Percentiles rank a stretch among this genome's conserved stretches.
Conservation (phyloP, 2,329 filamentous ascomycete species). For the Lecanosticta acicola region DNA sequence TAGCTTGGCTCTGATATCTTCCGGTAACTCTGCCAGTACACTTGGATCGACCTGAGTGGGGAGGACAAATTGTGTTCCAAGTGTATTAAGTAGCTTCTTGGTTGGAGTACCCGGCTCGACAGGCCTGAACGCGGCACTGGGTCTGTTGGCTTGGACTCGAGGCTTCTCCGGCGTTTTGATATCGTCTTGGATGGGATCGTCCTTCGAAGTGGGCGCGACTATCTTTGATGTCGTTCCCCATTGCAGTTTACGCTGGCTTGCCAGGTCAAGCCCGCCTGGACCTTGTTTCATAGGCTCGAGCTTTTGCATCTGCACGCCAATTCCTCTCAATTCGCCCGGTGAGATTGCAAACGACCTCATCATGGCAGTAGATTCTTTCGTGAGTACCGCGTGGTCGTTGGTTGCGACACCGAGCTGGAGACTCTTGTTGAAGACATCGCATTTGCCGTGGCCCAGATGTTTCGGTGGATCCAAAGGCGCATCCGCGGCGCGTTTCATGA, state of each 20-base stretch:
- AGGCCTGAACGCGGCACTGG: constrained; percentile 34
- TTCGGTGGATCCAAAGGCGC: constrained; percentile 89
- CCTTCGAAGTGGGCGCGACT: constrained; percentile 11
- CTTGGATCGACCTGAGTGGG: constrained; percentile 74
- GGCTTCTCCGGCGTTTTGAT: constrained; percentile 36
- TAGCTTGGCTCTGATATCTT: constrained; percentile 73
- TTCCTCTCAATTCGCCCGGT: constrained; percentile 84
- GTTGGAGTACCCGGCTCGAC: constrained; percentile 40
- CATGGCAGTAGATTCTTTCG: constrained; percentile 78
- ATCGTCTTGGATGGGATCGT: constrained; percentile 45
- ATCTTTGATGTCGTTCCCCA: constrained; percentile 24
- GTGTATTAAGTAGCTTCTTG: constrained; percentile 67
- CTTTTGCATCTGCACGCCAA: constrained; percentile 91
- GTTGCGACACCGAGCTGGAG: constrained; percentile 76
- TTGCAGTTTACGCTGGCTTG: constrained; percentile 69
- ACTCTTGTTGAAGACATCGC: constrained; percentile 90
- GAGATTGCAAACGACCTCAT: constrained; percentile 76
- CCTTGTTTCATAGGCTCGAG: constrained; percentile 69
- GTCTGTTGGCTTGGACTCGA: constrained; percentile 26
- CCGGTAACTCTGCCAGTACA: constrained; percentile 77
- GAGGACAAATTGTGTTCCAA: constrained; percentile 87
- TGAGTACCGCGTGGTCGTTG: constrained; percentile 63
- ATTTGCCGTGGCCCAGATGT: constrained; percentile 90
- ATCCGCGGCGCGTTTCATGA: constrained; percentile 81
- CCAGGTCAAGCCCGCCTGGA: constrained; percentile 50